phyloP scores from a whole-genome alignment of 768 basidiomycete species.

The Rossbeevera mucosa region DNA sequence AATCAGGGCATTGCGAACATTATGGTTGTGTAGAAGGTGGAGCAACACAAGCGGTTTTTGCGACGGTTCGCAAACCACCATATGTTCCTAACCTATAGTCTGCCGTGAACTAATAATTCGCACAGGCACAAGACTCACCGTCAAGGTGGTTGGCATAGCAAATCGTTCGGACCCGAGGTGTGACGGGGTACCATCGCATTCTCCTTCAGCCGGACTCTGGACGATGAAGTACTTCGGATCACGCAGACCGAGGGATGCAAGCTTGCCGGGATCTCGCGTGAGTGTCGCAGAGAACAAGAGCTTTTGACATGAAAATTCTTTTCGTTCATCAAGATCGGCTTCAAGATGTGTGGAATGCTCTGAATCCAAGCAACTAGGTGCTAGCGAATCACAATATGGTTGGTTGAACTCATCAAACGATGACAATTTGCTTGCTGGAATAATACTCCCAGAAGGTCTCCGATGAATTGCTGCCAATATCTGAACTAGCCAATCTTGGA shows the following conservation, averaged over 20 bases:
- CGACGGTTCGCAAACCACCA: conserved; percentile 72
- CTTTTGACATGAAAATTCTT: conserved; percentile 78
- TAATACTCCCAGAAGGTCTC: conserved; percentile 18
- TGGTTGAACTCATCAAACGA: conserved; percentile 4
- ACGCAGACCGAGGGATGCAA: conserved; percentile 72
- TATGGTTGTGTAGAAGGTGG: conserved; percentile 65
- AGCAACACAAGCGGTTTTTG: conserved; percentile 89
- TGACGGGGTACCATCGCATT: conserved; percentile 36
- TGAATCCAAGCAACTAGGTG: conserved; percentile 52
- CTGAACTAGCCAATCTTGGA: conserved; percentile 90
- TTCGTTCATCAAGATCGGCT: conserved; percentile 54
- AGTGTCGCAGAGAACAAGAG: conserved; percentile 95
- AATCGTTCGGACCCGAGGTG: conserved; percentile 70
- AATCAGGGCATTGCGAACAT: conserved; percentile 70
- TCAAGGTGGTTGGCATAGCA: conserved; percentile 74
- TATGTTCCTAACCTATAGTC: conserved; percentile 62
- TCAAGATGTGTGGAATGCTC: conserved; percentile 23
- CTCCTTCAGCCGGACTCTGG: conserved; percentile 42
- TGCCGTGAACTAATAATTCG: not conserved
- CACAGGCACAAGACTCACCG: conserved; percentile 39
- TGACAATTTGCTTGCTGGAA: conserved; percentile 1
- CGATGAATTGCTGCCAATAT: conserved; percentile 72
- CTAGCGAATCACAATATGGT: conserved; percentile 40
- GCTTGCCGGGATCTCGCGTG: conserved; percentile 90
- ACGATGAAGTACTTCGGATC: conserved; percentile 88